Base-by-base conservation (phyloP, 2,329 filamentous ascomycete species). In the Curvularia lunata region DNA sequence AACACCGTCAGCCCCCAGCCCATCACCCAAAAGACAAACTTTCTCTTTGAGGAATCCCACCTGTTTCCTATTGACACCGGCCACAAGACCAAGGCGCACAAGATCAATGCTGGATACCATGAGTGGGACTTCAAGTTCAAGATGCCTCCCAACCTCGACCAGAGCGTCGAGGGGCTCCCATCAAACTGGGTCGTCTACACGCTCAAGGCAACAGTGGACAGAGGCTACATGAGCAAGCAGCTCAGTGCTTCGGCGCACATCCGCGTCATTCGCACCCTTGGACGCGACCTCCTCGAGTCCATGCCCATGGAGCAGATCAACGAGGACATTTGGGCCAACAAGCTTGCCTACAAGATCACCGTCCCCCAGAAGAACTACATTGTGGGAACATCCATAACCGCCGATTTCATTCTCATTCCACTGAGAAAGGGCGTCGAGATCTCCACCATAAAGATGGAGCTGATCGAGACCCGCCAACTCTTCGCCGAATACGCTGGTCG, bases 291-390 rank as follows among this genome's bases (percentile, higher is more conserved):
- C 47, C 95, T 97, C 91, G 80, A 82, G 60, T 79, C 77, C 55
- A 77, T 80, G 59, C 75, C 80, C 48, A 74, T 77, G 73, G 76
- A 78, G 65, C 75, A 85, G 81, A 84, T 91, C 62, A 93, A 98
- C 63, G 93, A 97, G 77, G 97, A 97, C 72, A 90, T 96, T 63
- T 99, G 95, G 95, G 91, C 92, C 5, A 95, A 97, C 81, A 99
- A 99, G 82, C 86, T 98, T 68, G 91, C 96, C 75, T 99, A 99
- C 79, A 94, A 92, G 28, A 92, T 99, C 62, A 87, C 91, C 56
- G 91, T 96, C 10, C 94, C 95, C 0, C 93, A 92, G 71, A 97
- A 97, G 80, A 95, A 95, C 1, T 89, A 97, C 52, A 90, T 97
- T 18, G 96, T 97, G 69, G 95, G 95, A 48, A 96, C 91, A n/a